A percentile compares a stretch with the other conserved stretches of the same genome.
Evolutionary conservation across 352 stramenopile genomes (phyloP).

Genomic region (Peronospora belbahrii): DNA sequence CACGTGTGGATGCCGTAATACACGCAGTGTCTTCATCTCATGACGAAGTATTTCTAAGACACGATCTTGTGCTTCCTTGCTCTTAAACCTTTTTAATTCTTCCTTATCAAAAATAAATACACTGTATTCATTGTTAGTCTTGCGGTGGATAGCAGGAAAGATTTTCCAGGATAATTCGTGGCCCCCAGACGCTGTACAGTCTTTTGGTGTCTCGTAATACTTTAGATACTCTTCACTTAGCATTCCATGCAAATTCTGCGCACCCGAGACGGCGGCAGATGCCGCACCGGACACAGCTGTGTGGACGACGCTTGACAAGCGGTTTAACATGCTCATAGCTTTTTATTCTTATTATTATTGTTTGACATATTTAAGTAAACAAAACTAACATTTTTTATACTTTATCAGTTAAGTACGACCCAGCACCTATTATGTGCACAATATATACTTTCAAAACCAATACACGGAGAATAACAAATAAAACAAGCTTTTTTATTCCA

Average conservation of each 20-base stretch:
- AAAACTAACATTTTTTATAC: no score
- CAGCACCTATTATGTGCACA: no score
- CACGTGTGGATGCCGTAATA: slow-evolving; percentile 84
- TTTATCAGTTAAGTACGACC: no score
- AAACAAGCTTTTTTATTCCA: no score
- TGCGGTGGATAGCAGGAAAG: slow-evolving; percentile 72
- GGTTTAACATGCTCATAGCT: slow-evolving; percentile 62
- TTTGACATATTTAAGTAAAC: no score
- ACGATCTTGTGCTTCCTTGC: slow-evolving; percentile 81
- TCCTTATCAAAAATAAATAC: slow-evolving; percentile 87
- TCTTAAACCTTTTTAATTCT: slow-evolving; percentile 74
- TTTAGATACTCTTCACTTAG: slow-evolving; percentile 82
- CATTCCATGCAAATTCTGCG: slow-evolving; percentile 48
- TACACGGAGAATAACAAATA: no score
- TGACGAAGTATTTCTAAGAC: slow-evolving; percentile 82
- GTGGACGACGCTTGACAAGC: slow-evolving; percentile 66
- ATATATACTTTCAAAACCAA: no score
- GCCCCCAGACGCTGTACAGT: slow-evolving; percentile 75
- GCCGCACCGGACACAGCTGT: slow-evolving; percentile 44
- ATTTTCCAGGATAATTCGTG: slow-evolving; percentile 83
- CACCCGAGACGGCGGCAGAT: slow-evolving; percentile 34
- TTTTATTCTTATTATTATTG: no score
- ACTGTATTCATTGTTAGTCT: slow-evolving; percentile 72
- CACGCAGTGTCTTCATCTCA: slow-evolving; percentile 81
- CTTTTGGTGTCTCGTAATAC: slow-evolving; percentile 80